A percentile compares a stretch with the other conserved stretches of the same genome.
Conservation (phyloP, 2,329 filamentous ascomycete species). For the Ophiostoma himal-ulmi region DNA sequence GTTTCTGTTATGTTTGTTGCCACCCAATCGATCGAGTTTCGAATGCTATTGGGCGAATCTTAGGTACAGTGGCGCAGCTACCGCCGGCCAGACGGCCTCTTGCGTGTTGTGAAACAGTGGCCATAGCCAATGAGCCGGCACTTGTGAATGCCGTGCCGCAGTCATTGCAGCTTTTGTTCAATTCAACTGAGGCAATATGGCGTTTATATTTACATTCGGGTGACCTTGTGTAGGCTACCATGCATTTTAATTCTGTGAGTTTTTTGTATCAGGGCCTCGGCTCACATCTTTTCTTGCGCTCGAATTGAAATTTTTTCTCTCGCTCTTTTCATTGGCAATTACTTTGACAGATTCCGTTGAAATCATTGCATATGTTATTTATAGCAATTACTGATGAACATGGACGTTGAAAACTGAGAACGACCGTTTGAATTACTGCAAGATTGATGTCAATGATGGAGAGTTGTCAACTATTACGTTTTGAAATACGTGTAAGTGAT, state of each 20-base stretch:
- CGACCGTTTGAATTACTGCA: neutral
- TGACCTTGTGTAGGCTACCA: no score
- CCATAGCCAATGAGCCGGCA: neutral
- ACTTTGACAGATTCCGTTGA: no score
- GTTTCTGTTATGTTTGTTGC: neutral
- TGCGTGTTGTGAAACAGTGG: constrained; percentile 8
- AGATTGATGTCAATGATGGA: neutral
- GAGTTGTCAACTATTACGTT: neutral
- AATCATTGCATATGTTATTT: no score
- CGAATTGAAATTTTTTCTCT: no score
- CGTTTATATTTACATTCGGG: no score
- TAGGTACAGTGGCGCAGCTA: constrained; percentile 6
- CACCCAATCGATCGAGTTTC: constrained; percentile 12
- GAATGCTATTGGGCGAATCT: neutral
- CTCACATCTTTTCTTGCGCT: no score
- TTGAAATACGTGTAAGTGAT: neutral
- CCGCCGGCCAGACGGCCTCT: neutral
- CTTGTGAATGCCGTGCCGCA: neutral
- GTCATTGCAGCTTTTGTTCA: neutral
- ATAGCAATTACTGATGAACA: no score
- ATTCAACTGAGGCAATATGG: no score
- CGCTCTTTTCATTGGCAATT: no score
- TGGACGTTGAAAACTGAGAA: no score
- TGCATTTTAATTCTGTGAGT: no score
- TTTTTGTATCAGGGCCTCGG: no score